phyloP scores from a whole-genome alignment of 805 yeast genomes.

The Candida pseudofarinosa region DNA sequence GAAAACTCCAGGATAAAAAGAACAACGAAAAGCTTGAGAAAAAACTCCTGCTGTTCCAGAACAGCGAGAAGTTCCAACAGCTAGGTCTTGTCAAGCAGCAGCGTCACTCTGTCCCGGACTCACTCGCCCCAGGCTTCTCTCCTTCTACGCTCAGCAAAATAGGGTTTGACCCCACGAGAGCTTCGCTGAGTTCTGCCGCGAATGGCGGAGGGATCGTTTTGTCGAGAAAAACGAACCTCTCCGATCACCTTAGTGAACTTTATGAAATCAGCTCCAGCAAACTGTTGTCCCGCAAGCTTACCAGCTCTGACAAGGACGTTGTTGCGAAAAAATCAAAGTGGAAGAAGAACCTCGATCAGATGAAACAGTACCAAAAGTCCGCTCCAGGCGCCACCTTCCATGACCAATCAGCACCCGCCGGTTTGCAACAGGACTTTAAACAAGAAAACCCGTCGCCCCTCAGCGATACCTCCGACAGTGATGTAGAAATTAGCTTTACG shows the following conservation, averaged over 20 bases:
- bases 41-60: constrained; percentile 23
- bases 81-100: constrained; percentile 16
- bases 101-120: constrained; percentile 1
- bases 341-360: constrained; percentile 16
- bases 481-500: constrained; percentile 1
- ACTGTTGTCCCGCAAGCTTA: constrained; percentile 13
- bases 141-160: constrained; percentile 34
- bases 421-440: constrained; percentile 4
- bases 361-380: constrained; percentile 13
- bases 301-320: constrained; percentile 13
- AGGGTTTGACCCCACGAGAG: constrained; percentile 51
- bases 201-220: not conserved
- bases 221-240: constrained; percentile 5
- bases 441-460: constrained; percentile 1
- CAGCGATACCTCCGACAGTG: constrained; percentile 3
- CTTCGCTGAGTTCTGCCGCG: not conserved
- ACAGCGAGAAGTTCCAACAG: constrained; percentile 15
- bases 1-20: constrained; percentile 23
- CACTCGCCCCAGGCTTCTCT: constrained; percentile 29
- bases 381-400: not conserved
- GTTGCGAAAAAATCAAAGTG: constrained; percentile 19
- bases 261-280: constrained; percentile 16
- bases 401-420: not conserved
- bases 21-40: constrained; percentile 34
- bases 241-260: constrained; percentile 16